Conservation (phyloP, 257 asterid species). For the Jaltomata sinuosa region DNA sequence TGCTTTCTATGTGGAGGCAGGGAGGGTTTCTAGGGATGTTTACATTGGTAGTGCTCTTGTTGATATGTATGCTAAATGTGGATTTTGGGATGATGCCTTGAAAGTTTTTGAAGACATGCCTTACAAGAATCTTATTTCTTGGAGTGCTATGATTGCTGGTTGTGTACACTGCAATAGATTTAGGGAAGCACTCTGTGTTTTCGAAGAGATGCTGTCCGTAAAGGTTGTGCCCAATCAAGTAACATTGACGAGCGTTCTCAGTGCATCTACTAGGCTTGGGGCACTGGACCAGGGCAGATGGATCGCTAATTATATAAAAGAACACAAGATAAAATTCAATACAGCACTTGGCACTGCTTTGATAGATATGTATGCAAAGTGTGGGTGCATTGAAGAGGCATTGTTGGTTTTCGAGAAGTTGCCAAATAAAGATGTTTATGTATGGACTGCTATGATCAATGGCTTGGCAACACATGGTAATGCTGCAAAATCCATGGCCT, state of each 20-base stretch:
- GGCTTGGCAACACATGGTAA: slow-evolving; percentile 49
- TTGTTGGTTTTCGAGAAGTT: slow-evolving; percentile 16
- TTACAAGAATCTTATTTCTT: slow-evolving; percentile 30
- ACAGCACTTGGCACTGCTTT: slow-evolving; percentile 40
- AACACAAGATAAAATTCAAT: slow-evolving; percentile 9
- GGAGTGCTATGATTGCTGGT: slow-evolving; percentile 43
- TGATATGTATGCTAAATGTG: slow-evolving; percentile 48
- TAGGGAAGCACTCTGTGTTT: slow-evolving; percentile 22
- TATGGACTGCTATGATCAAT: slow-evolving; percentile 43
- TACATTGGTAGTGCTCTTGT: slow-evolving; percentile 36
- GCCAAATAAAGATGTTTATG: slow-evolving; percentile 22
- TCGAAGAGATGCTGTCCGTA: slow-evolving; percentile 26
- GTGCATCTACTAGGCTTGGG: slow-evolving; percentile 46
- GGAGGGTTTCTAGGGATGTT: slow-evolving; percentile 33
- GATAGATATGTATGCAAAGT: slow-evolving; percentile 47
- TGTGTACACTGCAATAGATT: slow-evolving; percentile 20
- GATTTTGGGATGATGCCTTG: slow-evolving; percentile 29
- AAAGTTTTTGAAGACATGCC: slow-evolving; percentile 29
- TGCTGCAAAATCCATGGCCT: slow-evolving; percentile 18
- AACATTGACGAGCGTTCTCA: slow-evolving; percentile 31
- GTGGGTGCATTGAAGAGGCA: slow-evolving; percentile 45
- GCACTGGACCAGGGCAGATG: slow-evolving; percentile 38
- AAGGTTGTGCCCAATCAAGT: slow-evolving; percentile 27
- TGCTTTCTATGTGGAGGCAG: slow-evolving; percentile 36
- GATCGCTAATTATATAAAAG: slow-evolving; percentile 20